These are phyloP conservation scores for Triglochin maritima DNA, from an alignment of 106 monocot species.

Conservation along the genomic window DNA sequence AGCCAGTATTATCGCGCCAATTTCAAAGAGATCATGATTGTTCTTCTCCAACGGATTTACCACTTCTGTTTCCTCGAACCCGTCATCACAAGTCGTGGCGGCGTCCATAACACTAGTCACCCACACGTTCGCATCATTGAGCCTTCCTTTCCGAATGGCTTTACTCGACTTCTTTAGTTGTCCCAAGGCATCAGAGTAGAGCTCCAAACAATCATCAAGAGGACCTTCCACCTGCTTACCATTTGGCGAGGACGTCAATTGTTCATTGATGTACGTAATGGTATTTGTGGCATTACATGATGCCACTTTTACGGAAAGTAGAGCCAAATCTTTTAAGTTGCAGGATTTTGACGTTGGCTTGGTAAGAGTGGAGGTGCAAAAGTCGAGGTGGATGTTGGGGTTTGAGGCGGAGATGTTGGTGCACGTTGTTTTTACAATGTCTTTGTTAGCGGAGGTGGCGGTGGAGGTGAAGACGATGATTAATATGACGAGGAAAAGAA, in stretches of 20 bases:
- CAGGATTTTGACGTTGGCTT: neutral
- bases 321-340: conserved; percentile 1
- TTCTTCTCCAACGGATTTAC: conserved; percentile 21
- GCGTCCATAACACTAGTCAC: conserved; percentile 24
- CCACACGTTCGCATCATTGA: conserved; percentile 18
- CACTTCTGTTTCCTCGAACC: conserved; percentile 14
- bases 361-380: conserved; percentile 17
- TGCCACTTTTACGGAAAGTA: conserved; percentile 11
- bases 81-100: conserved; percentile 20
- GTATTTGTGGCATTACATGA: conserved; percentile 5
- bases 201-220: conserved; percentile 21
- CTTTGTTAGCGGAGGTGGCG: neutral
- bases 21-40: conserved; percentile 8
- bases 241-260: conserved; percentile 1
- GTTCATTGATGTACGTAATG: conserved; percentile 2
- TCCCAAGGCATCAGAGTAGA: conserved; percentile 12
- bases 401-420: neutral
- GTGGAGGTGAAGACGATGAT: too few species aligned
- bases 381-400: conserved; percentile 25
- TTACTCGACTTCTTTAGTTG: conserved; percentile 4
- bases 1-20: conserved; percentile 21
- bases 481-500: too few species aligned
- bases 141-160: conserved; percentile 8
- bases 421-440: conserved; percentile 8
- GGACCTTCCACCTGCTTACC: neutral